A percentile compares a stretch with the other conserved stretches of the same genome.
These are phyloP conservation scores for Coniochaeta pulveracea DNA, from an alignment of 2,329 filamentous ascomycete genomes.

Conservation along the genomic window DNA sequence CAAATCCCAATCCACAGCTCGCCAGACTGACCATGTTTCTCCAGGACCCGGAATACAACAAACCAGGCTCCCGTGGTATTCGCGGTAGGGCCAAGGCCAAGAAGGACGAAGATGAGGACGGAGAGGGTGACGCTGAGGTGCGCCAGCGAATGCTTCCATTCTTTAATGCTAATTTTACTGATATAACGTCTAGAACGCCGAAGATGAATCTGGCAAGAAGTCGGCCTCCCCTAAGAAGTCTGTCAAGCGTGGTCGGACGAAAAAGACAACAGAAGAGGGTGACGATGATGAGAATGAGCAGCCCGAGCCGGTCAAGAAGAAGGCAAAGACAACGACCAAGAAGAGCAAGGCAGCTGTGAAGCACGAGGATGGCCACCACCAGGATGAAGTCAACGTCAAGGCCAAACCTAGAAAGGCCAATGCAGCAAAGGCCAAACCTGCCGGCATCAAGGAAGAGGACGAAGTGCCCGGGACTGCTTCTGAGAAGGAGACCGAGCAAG, in stretches of 20 bases:
- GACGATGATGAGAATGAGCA: constrained; percentile 6
- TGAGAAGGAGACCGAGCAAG: constrained; percentile 6
- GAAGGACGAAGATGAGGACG: constrained; percentile 20
- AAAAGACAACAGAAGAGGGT: constrained; percentile 4
- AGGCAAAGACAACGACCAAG: background rate
- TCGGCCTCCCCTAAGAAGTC: constrained; percentile 19
- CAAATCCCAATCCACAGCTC: background rate
- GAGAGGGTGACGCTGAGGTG: constrained; percentile 9
- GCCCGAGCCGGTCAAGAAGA: constrained; percentile 9
- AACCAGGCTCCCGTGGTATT: constrained; percentile 55
- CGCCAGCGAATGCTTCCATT: background rate
- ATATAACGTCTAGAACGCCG: constrained; percentile 10
- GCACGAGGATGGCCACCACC: constrained; percentile 14
- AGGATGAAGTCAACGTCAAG: constrained; percentile 11
- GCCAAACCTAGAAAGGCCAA: constrained; percentile 11
- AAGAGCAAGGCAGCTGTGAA: constrained; percentile 1
- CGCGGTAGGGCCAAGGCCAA: constrained; percentile 28
- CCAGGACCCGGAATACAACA: constrained; percentile 68
- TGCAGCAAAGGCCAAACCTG: constrained; percentile 6
- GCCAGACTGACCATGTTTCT: constrained; percentile 4
- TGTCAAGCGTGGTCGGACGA: constrained; percentile 20
- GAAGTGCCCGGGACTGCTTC: no score
- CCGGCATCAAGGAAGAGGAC: constrained; percentile 6
- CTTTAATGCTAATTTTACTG: constrained; percentile 4
- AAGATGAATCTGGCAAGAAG: constrained; percentile 7